A percentile compares a stretch with the other conserved stretches of the same genome.
Conservation (phyloP, 768 basidiomycete species). For the Leccinellum luteum region DNA sequence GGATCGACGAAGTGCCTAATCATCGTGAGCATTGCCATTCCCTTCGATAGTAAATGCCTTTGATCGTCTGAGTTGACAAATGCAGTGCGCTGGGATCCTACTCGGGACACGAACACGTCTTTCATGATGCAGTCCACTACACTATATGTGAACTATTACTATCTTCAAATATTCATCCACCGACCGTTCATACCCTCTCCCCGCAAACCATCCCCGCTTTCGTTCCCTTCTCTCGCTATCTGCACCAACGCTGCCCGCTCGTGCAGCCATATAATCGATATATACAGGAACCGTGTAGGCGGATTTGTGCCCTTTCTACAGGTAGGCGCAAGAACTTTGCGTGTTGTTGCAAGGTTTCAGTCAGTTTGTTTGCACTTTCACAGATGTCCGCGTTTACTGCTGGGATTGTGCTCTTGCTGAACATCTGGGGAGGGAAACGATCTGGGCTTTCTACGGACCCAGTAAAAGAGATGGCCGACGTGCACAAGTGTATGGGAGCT, state of each 20-base stretch:
- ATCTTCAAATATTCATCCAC: constrained; percentile 68
- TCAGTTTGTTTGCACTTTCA: not conserved
- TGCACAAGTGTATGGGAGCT: constrained; percentile 47
- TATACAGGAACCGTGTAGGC: constrained; percentile 40
- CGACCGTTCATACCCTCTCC: constrained; percentile 75
- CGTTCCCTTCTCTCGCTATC: constrained; percentile 70
- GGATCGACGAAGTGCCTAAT: constrained; percentile 68
- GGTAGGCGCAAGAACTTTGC: constrained; percentile 16
- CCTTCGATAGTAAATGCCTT: not conserved
- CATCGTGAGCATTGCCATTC: constrained; percentile 24
- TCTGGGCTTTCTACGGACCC: constrained; percentile 41
- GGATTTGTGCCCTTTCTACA: constrained; percentile 26
- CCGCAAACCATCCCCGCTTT: constrained; percentile 44
- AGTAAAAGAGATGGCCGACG: constrained; percentile 48
- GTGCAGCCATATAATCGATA: constrained; percentile 67
- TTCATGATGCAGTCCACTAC: constrained; percentile 50
- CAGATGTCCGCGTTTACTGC: constrained; percentile 46
- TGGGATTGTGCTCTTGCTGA: constrained; percentile 52
- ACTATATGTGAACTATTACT: constrained; percentile 54
- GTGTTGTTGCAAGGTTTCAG: not conserved
- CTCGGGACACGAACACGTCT: constrained; percentile 31
- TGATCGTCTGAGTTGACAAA: constrained; percentile 6
- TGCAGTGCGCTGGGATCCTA: constrained; percentile 45
- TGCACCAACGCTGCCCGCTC: constrained; percentile 85
- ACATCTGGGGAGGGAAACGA: constrained; percentile 52